Conservation (phyloP, 805 yeast species). For the Starmerella stigmatis region DNA sequence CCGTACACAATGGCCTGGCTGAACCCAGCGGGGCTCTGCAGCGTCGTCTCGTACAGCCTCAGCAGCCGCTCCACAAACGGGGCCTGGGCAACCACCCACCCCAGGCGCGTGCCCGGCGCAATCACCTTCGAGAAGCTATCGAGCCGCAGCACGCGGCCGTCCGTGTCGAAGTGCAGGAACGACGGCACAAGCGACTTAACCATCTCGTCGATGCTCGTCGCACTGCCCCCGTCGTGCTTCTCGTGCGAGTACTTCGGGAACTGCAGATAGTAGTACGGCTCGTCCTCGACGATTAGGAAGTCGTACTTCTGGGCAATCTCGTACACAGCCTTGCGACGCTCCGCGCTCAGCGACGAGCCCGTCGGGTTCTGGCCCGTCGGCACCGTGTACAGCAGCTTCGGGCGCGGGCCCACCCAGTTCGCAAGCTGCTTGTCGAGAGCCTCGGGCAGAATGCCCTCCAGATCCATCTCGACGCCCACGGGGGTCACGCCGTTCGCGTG, state of each 20-base stretch:
- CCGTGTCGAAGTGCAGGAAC: constrained; percentile 62
- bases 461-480: constrained; percentile 69
- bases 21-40: constrained; percentile 75
- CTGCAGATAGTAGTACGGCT: constrained; percentile 93
- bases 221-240: constrained; percentile 23
- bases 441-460: constrained; percentile 64
- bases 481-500: constrained; percentile 57
- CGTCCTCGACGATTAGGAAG: constrained; percentile 81
- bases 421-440: constrained; percentile 49
- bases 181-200: constrained; percentile 60
- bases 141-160: constrained; percentile 81
- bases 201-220: constrained; percentile 52
- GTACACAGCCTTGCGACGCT: constrained; percentile 70
- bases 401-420: constrained; percentile 46
- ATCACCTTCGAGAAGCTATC: constrained; percentile 86
- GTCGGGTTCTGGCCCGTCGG: constrained; percentile 98
- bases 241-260: constrained; percentile 23
- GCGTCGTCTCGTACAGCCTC: constrained; percentile 67
- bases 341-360: constrained; percentile 67
- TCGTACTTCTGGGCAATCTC: constrained; percentile 74
- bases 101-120: constrained; percentile 83
- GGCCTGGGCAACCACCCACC: constrained; percentile 77
- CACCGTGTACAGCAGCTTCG: constrained; percentile 73
- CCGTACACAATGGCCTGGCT: constrained; percentile 62
- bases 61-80: constrained; percentile 52